These are phyloP conservation scores for Gomphus sp. DNA, from an alignment of 1,284 basidiomycete species.

Conservation along the genomic window DNA sequence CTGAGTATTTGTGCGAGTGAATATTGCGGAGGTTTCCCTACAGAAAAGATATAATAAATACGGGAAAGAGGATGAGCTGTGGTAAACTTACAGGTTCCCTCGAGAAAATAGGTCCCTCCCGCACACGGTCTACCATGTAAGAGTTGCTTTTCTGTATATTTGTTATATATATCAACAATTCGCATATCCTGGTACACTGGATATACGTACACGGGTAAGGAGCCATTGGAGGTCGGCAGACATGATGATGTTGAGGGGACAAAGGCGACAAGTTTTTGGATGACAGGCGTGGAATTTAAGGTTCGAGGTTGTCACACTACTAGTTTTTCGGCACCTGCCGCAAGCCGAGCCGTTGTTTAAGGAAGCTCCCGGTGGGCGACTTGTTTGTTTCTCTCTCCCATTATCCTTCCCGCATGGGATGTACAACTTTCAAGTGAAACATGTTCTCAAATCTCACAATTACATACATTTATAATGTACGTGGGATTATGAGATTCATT, in stretches of 20 bases:
- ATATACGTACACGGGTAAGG: conserved; percentile 71
- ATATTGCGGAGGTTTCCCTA: conserved; percentile 82
- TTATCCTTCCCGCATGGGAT: too few species aligned
- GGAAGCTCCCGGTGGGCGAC: too few species aligned
- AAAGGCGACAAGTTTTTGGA: background rate
- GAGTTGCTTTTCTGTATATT: conserved; percentile 67
- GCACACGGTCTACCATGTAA: conserved; percentile 69
- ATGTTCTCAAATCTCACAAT: too few species aligned
- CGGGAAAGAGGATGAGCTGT: background rate
- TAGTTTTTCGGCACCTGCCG: background rate
- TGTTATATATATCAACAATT: background rate
- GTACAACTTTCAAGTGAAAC: too few species aligned
- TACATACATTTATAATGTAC: too few species aligned
- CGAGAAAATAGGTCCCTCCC: conserved; percentile 71
- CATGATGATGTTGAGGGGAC: conserved; percentile 13
- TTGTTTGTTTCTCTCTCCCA: too few species aligned
- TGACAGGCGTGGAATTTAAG: background rate
- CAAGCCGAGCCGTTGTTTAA: too few species aligned
- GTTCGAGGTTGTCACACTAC: background rate
- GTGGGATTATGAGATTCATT: too few species aligned
- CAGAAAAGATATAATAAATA: background rate
- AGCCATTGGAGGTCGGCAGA: conserved; percentile 86
- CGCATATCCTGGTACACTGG: background rate
- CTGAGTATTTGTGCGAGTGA: conserved; percentile 86
- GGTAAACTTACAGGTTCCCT: conserved; percentile 63